Evolutionary conservation across 2,329 filamentous ascomycete genomes (phyloP).

Genomic region (Akanthomyces muscarius): DNA sequence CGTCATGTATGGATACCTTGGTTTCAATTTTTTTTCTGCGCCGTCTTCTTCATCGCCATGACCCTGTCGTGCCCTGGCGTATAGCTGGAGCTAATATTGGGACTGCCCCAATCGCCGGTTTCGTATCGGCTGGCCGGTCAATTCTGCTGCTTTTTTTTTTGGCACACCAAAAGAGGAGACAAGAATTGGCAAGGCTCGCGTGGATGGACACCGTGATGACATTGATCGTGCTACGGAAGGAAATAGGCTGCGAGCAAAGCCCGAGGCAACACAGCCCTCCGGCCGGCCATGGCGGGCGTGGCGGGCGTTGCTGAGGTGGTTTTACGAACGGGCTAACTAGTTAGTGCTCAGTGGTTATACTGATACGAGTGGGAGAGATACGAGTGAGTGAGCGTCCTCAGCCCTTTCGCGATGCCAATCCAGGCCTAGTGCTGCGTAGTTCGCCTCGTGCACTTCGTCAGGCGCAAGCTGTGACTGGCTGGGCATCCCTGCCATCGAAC

Average conservation of each 20-base stretch:
- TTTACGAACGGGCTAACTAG: not conserved
- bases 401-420: constrained; percentile 2
- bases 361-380: not conserved
- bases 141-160: not conserved
- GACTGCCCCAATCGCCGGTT: not conserved
- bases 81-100: not conserved
- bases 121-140: not conserved
- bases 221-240: not conserved
- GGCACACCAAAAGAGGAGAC: not conserved
- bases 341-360: not conserved
- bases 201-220: not conserved
- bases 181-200: not conserved
- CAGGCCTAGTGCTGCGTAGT: not conserved
- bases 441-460: constrained; percentile 7
- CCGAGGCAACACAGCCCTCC: not conserved
- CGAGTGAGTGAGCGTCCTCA: not conserved
- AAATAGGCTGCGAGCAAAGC: not conserved
- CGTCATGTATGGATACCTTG: not conserved
- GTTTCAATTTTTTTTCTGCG: not conserved
- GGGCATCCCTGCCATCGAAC: not conserved
- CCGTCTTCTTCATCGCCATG: not conserved
- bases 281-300: not conserved
- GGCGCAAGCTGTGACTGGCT: constrained; percentile 3
- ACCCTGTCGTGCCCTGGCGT: not conserved
- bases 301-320: not conserved